phyloP scores from a whole-genome alignment of 1,284 basidiomycete genomes.

The Tylopilus orsonianus region DNA sequence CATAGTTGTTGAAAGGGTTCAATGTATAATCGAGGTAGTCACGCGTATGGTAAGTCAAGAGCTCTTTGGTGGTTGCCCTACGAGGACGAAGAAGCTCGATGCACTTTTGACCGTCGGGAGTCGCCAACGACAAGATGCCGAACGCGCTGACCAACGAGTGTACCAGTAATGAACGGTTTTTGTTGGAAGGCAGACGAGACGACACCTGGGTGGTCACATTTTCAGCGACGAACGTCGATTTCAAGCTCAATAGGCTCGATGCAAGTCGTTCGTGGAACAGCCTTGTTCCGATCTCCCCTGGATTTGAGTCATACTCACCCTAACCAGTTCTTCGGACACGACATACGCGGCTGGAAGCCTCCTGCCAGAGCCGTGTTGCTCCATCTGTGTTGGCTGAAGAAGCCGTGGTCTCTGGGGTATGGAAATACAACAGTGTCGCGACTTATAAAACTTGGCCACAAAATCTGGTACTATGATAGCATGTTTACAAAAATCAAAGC shows the following conservation, averaged over 20 bases:
- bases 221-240: background rate
- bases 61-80: conserved; percentile 50
- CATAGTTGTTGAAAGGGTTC: conserved; percentile 29
- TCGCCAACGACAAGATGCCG: conserved; percentile 46
- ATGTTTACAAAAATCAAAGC: background rate
- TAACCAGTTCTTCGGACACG: conserved; percentile 56
- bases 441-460: no score
- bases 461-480: background rate
- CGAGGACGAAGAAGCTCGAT: conserved; percentile 53
- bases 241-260: no score
- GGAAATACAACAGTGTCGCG: no score
- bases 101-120: conserved; percentile 25
- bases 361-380: conserved; percentile 1
- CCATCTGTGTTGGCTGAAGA: no score
- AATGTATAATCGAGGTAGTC: conserved; percentile 60
- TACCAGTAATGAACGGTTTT: conserved; percentile 75
- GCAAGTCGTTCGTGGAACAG: background rate
- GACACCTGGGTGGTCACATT: conserved; percentile 45
- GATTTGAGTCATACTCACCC: conserved; percentile 37
- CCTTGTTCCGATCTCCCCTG: background rate
- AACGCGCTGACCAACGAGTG: conserved; percentile 69
- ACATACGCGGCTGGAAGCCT: conserved; percentile 45
- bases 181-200: conserved; percentile 80
- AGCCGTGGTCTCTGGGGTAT: no score
- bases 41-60: conserved; percentile 55